phyloP scores from a whole-genome alignment of 1,139 yeast species.

The Arxiozyma bovina region DNA sequence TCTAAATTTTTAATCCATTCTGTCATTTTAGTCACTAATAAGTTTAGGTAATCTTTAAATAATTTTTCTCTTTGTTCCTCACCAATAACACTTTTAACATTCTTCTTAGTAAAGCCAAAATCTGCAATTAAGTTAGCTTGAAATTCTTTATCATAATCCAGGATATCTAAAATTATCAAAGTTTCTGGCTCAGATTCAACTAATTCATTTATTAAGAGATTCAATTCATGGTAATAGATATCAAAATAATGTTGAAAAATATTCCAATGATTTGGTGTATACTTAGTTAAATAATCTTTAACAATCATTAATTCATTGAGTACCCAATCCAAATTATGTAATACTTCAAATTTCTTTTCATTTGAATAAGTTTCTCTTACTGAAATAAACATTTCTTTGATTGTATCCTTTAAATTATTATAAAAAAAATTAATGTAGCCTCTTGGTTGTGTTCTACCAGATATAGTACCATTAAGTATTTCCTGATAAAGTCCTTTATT shows the following conservation, averaged over 20 bases:
- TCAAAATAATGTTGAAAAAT: constrained; percentile 53
- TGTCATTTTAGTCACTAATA: constrained; percentile 61
- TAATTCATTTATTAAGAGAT: constrained; percentile 52
- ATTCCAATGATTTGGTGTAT: constrained; percentile 67
- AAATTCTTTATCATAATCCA: constrained; percentile 71
- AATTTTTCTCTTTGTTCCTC: constrained; percentile 54
- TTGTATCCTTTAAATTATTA: constrained; percentile 49
- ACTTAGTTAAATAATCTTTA: constrained; percentile 46
- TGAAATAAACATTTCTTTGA: constrained; percentile 57
- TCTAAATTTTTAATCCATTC: constrained; percentile 74
- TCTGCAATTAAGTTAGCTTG: constrained; percentile 41
- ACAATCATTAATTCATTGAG: constrained; percentile 70
- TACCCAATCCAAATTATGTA: constrained; percentile 73
- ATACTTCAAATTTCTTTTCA: constrained; percentile 43
- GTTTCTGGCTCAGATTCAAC: constrained; percentile 70
- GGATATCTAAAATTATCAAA: constrained; percentile 49
- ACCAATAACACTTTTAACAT: constrained; percentile 51
- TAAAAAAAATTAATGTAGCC: constrained; percentile 60
- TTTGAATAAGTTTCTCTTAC: constrained; percentile 54
- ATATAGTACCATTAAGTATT: constrained; percentile 33
- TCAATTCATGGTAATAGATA: constrained; percentile 61
- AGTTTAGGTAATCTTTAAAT: constrained; percentile 62
- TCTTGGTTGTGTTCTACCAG: constrained; percentile 43
- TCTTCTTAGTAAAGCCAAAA: constrained; percentile 38
- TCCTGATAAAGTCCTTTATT: constrained; percentile 29